Base-by-base conservation (phyloP, 2,329 filamentous ascomycete species). In the Nemania abortiva region DNA sequence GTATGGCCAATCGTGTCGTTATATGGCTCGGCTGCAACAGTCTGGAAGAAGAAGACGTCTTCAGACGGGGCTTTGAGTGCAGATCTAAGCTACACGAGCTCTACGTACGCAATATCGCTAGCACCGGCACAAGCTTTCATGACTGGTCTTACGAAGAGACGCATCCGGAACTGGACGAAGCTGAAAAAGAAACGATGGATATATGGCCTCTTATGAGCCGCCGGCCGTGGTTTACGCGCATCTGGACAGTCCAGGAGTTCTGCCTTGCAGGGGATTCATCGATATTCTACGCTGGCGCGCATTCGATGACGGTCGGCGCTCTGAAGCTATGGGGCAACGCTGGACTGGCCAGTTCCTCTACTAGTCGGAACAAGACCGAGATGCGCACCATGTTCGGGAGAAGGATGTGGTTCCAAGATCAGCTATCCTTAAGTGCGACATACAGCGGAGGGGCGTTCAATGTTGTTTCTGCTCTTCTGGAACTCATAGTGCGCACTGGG, bases 161-260 rank as follows among this genome's bases (percentile, higher is more conserved):
- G 9, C 22, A 52, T 27, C 49, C 49, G 22, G 49, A 52, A 52
- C 22, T 52, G 13, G 49, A 52, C 22, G 24, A 52, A 18, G 22
- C 24, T 7, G 49, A 52, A 13, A 52, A 24, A 4, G 49, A 52
- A 52, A 52, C 49, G 20, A 10, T 29, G 15, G 49, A 27, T 29
- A 52, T 52, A 52, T 52, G 49, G 49, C 22, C 6, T 27, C 49
- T 52, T 52, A 52, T 52, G 49, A 52, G 49, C 49, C 49, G 24
- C 10, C 49, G 49, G 4, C 24, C 22, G 20, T 52, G 49, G 49
- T 52, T 52, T 13, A 52, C 49, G 9, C 49, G 49, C 24, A 52
- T 52, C 22, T 52, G 49, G 49, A 27, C 49, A 29, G 22, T 52
- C 24, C 49, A 52, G 10, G 49, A 52, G 27, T 52, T 52, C 24